Conservation (phyloP, 768 basidiomycete species). For the Jaapia argillacea region DNA sequence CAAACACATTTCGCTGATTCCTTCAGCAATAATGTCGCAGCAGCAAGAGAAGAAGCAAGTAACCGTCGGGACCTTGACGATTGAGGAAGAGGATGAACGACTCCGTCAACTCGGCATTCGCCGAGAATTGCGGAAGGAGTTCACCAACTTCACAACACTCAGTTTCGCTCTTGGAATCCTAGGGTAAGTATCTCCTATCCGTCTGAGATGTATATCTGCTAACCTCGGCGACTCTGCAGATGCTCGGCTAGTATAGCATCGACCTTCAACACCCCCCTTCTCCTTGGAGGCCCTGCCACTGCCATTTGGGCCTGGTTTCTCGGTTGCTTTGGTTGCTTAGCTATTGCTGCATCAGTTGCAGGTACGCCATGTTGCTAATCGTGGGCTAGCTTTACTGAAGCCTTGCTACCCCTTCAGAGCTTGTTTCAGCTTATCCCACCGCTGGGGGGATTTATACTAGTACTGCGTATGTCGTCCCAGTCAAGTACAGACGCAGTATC, state of each 20-base stretch:
- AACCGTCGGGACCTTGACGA: too few species aligned
- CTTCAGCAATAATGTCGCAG: too few species aligned
- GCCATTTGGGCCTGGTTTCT: constrained; percentile 28
- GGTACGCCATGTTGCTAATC: too few species aligned
- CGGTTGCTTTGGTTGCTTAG: constrained; percentile 17
- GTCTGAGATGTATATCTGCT: constrained; percentile 21
- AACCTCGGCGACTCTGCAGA: not conserved
- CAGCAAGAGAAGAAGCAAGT: too few species aligned
- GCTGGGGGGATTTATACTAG: constrained; percentile 31
- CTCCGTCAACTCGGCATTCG: constrained; percentile 2
- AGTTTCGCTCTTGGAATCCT: constrained; percentile 21
- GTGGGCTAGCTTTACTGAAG: too few species aligned
- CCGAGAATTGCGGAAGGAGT: constrained; percentile 23
- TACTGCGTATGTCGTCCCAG: constrained; percentile 25
- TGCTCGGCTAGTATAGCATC: constrained; percentile 21
- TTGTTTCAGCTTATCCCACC: constrained; percentile 30
- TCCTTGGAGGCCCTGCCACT: constrained; percentile 25
- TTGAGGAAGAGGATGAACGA: constrained; percentile 3
- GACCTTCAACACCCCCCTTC: constrained; percentile 26
- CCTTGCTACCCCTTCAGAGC: too few species aligned
- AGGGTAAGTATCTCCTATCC: not conserved
- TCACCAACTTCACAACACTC: constrained; percentile 27
- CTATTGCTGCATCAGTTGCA: constrained; percentile 10
- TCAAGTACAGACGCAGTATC: constrained; percentile 18
- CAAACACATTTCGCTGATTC: too few species aligned